Conservation (phyloP, 345 rosid species). For the Eucalyptus globulus region DNA sequence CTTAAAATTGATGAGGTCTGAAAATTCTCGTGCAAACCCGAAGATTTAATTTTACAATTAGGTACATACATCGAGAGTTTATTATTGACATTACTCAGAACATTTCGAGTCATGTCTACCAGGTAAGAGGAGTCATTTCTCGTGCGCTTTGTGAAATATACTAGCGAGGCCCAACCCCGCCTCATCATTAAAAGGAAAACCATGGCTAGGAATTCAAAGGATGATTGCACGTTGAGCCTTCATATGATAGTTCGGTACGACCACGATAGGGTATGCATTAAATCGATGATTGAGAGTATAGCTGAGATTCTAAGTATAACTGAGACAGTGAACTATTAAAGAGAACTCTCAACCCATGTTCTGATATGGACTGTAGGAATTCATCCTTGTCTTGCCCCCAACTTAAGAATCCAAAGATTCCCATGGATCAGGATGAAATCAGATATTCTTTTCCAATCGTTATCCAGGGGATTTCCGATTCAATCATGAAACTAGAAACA, state of each 20-base stretch:
- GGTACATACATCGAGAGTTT: neutral
- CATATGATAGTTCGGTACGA: neutral
- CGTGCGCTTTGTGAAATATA: neutral
- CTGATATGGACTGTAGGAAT: neutral
- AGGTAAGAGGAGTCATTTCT: neutral
- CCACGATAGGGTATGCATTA: neutral
- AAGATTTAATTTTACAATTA: neutral
- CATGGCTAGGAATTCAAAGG: neutral
- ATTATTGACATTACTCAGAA: neutral
- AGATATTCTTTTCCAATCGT: neutral
- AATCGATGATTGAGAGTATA: accelerated
- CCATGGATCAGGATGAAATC: neutral
- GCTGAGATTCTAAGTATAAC: neutral
- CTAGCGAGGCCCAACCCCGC: neutral
- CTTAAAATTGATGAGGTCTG: neutral
- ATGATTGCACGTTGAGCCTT: neutral
- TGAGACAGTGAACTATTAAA: neutral
- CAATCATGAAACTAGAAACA: neutral
- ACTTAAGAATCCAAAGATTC: neutral
- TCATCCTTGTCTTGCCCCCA: neutral
- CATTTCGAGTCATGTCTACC: neutral
- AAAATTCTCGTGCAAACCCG: neutral
- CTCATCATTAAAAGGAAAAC: neutral
- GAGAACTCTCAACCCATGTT: neutral
- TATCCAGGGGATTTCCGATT: neutral